A percentile compares a stretch with the other conserved stretches of the same genome.
phyloP scores from a whole-genome alignment of 306 rosid genomes.

The Casuarina glauca region DNA sequence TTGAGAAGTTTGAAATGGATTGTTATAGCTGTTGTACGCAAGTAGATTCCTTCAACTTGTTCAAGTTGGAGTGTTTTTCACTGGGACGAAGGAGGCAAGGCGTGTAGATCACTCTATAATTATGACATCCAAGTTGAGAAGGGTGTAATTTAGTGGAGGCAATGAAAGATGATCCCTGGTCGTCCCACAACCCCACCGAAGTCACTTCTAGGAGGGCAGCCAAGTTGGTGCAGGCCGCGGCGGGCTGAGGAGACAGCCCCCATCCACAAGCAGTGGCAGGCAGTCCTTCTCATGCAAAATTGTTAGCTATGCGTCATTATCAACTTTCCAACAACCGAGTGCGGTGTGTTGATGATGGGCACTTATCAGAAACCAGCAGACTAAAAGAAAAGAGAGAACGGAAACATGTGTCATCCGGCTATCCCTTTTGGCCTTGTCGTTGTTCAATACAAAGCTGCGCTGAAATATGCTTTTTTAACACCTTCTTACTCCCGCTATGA shows the following conservation, averaged over 20 bases:
- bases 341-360: conserved; percentile 19
- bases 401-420: neutral
- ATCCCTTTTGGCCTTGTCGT: neutral
- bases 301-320: conserved; percentile 15
- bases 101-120: neutral
- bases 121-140: neutral
- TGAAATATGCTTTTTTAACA: neutral
- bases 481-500: neutral
- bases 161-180: conserved; percentile 6
- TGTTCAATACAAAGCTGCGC: conserved; percentile 3
- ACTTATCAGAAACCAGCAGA: neutral
- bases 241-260: neutral
- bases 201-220: neutral
- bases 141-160: neutral
- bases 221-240: neutral
- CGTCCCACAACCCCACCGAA: neutral
- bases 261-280: conserved; percentile 13
- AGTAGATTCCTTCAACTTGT: neutral
- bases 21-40: neutral
- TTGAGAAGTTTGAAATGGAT: neutral
- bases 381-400: neutral
- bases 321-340: conserved; percentile 40
- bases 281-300: neutral
- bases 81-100: neutral
- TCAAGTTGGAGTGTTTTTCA: neutral